Percentiles rank a stretch among this genome's conserved stretches.
Conservation (phyloP, 2,329 filamentous ascomycete species). For the Macrophomina pseudophaseolina region DNA sequence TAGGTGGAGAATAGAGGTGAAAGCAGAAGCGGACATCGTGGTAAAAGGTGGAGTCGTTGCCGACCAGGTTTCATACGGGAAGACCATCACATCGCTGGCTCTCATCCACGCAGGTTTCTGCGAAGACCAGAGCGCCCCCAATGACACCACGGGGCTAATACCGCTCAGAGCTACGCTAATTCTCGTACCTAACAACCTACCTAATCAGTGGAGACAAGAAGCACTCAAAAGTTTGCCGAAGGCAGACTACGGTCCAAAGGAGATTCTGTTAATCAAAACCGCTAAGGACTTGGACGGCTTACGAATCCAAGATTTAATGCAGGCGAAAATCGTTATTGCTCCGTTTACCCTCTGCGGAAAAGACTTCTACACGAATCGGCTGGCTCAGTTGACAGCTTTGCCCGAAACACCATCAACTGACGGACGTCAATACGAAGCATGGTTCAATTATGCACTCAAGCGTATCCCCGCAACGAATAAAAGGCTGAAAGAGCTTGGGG, state of each 20-base stretch:
- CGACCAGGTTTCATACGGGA: conserved; percentile 70
- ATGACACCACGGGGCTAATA: conserved; percentile 39
- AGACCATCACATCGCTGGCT: conserved; percentile 65
- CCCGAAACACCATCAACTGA: conserved; percentile 45
- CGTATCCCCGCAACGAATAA: conserved; percentile 51
- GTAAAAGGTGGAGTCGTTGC: conserved; percentile 67
- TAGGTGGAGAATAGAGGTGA: conserved; percentile 63
- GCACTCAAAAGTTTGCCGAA: conserved; percentile 56
- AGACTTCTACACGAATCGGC: conserved; percentile 53
- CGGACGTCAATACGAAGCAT: conserved; percentile 58
- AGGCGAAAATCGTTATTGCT: conserved; percentile 61
- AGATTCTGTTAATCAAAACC: conserved; percentile 52
- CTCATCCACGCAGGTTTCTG: conserved; percentile 57
- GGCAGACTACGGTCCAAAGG: conserved; percentile 39
- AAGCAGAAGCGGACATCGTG: conserved; percentile 47
- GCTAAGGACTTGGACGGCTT: conserved; percentile 46
- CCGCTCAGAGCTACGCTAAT: conserved; percentile 64
- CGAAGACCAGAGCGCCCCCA: conserved; percentile 26
- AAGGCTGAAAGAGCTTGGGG: conserved; percentile 39
- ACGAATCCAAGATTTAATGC: conserved; percentile 51
- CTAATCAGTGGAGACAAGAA: conserved; percentile 64
- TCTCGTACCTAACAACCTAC: conserved; percentile 61
- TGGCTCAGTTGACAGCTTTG: conserved; percentile 58
- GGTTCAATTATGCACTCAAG: conserved; percentile 55
- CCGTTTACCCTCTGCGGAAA: conserved; percentile 57